Evolutionary conservation across 1,284 basidiomycete species (phyloP).

Genomic region (Austropuccinia psidii): DNA sequence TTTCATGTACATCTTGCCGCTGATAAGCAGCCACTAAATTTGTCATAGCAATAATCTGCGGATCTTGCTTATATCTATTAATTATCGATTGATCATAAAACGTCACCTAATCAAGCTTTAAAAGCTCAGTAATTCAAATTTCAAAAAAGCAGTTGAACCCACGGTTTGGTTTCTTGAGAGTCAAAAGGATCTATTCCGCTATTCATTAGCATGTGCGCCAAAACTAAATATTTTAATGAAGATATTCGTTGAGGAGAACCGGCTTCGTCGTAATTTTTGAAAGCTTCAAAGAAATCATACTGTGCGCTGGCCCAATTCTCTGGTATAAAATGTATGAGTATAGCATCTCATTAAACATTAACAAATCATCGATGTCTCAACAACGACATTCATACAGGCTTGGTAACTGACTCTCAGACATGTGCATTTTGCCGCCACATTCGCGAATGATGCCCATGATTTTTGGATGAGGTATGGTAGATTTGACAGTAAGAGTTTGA

Average conservation of each 20-base stretch:
- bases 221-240: constrained; percentile 94
- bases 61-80: constrained; percentile 82
- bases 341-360: neutral
- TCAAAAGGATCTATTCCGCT: constrained; percentile 99
- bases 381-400: constrained; percentile 25
- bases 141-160: constrained; percentile 45
- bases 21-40: constrained; percentile 94
- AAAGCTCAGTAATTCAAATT: neutral
- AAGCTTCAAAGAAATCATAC: constrained; percentile 97
- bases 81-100: neutral
- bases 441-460: constrained; percentile 99
- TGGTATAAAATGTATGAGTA: constrained; percentile 45
- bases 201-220: constrained; percentile 96
- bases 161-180: constrained; percentile 98
- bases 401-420: constrained; percentile 77
- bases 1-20: constrained; percentile 84
- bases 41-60: constrained; percentile 96
- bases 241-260: constrained; percentile 93
- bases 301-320: constrained; percentile 94
- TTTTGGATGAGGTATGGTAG: constrained; percentile 93
- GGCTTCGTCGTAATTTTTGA: constrained; percentile 96
- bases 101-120: no score
- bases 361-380: neutral
- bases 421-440: constrained; percentile 99
- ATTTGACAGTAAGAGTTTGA: constrained; percentile 81